A percentile compares a stretch with the other conserved stretches of the same genome.
These are phyloP conservation scores for Neofusicoccum sp. DNA, from an alignment of 2,329 filamentous ascomycete genomes.

Conservation along the genomic window DNA sequence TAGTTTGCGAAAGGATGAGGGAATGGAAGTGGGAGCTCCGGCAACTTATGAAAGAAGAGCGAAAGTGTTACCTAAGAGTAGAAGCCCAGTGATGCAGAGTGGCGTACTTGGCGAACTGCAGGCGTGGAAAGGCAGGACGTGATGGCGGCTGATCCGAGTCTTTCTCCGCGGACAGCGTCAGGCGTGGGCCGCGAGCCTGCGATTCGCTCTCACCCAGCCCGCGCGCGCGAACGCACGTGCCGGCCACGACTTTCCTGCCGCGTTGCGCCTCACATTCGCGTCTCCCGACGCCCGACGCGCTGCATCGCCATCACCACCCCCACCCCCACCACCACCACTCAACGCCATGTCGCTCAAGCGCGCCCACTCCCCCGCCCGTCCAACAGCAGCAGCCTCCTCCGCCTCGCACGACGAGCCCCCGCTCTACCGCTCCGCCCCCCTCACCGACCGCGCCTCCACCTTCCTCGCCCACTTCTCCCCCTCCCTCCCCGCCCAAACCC, in stretches of 20 bases:
- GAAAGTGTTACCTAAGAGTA: not conserved
- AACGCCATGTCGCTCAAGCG: slow-evolving; percentile 35
- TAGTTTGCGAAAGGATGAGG: not conserved
- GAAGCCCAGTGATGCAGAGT: no score
- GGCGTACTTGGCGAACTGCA: no score
- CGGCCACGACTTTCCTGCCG: no score
- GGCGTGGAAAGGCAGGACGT: no score
- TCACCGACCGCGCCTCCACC: slow-evolving; percentile 51
- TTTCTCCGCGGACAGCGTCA: no score
- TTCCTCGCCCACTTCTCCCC: slow-evolving; percentile 54
- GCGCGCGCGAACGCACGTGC: no score
- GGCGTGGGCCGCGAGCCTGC: no score
- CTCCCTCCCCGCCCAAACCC: slow-evolving; percentile 36
- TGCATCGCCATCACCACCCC: no score
- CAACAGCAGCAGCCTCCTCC: slow-evolving; percentile 15
- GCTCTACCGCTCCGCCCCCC: slow-evolving; percentile 45
- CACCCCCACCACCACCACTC: not conserved
- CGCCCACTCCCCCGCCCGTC: slow-evolving; percentile 21
- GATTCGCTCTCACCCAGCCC: no score
- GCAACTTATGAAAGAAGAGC: not conserved
- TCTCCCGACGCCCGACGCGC: no score
- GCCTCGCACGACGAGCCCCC: not conserved
- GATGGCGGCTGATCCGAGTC: no score
- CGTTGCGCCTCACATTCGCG: no score
- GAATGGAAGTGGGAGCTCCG: not conserved